Percentiles rank a stretch among this genome's conserved stretches.
Conservation (phyloP, 2,329 filamentous ascomycete genomes). For the Fusarium sp. region DNA sequence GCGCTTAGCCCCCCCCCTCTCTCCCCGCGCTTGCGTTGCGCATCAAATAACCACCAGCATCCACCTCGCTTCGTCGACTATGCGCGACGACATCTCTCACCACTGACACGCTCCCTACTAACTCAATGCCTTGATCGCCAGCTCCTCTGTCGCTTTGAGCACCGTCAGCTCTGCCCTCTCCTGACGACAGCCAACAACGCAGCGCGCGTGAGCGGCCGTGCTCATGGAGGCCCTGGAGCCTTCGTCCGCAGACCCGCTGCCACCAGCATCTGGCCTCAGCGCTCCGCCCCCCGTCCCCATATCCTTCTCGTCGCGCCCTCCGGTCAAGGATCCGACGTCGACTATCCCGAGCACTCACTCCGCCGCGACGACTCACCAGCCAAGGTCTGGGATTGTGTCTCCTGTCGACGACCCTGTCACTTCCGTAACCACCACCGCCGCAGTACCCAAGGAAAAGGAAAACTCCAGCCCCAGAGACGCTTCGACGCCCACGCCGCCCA, state of each 20-base stretch:
- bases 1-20: background rate
- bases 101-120: slow-evolving; percentile 29
- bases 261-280: slow-evolving; percentile 44
- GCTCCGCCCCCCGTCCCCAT: slow-evolving; percentile 35
- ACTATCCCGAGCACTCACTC: slow-evolving; percentile 29
- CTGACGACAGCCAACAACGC: slow-evolving; percentile 33
- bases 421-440: background rate
- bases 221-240: slow-evolving; percentile 44
- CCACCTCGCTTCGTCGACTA: slow-evolving; percentile 1
- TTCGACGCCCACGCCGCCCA: slow-evolving; percentile 23
- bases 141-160: slow-evolving; percentile 42
- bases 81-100: slow-evolving; percentile 24
- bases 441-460: slow-evolving; percentile 19
- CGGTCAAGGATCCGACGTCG: slow-evolving; percentile 40
- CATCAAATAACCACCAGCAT: slow-evolving; percentile 13
- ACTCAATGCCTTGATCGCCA: slow-evolving; percentile 40
- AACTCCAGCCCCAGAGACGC: slow-evolving; percentile 19
- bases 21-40: slow-evolving; percentile 6
- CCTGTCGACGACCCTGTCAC: slow-evolving; percentile 8
- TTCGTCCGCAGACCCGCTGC: slow-evolving; percentile 39
- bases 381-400: slow-evolving; percentile 32
- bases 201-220: slow-evolving; percentile 35
- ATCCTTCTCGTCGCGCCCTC: slow-evolving; percentile 17
- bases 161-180: slow-evolving; percentile 39
- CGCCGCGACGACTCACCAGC: background rate